A percentile compares a stretch with the other conserved stretches of the same genome.
phyloP scores from a whole-genome alignment of 257 asterid genomes.

The Gardenia jasminoides region DNA sequence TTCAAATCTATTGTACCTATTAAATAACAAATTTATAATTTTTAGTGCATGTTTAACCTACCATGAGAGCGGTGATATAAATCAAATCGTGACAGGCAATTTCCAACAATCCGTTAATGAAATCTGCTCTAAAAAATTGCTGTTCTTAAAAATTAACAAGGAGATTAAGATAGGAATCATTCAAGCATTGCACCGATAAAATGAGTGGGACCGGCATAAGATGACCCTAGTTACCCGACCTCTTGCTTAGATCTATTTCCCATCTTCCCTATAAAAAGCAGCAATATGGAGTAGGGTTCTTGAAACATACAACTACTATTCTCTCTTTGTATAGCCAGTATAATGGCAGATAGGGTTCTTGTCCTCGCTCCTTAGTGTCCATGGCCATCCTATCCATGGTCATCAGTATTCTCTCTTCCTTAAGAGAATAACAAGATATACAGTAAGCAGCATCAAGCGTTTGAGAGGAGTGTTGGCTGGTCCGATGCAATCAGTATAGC shows the following conservation, averaged over 20 bases:
- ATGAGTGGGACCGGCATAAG: conserved; percentile 3
- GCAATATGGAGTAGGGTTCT: background rate
- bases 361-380: background rate
- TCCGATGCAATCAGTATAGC: conserved; percentile 50
- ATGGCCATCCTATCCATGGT: background rate
- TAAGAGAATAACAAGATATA: too few relatives aligned
- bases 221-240: conserved; percentile 15
- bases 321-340: background rate
- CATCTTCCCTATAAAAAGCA: conserved; percentile 10
- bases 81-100: too few relatives aligned
- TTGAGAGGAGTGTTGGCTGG: conserved; percentile 89
- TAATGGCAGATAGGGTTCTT: background rate
- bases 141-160: too few relatives aligned
- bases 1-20: too few relatives aligned
- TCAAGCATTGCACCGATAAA: too few relatives aligned
- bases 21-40: too few relatives aligned
- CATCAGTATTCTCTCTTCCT: too few relatives aligned
- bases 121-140: too few relatives aligned
- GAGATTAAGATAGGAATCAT: too few relatives aligned
- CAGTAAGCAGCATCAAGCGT: conserved; percentile 22
- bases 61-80: too few relatives aligned
- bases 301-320: background rate
- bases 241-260: background rate
- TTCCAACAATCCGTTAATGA: too few relatives aligned
- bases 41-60: too few relatives aligned